Conservation (phyloP, 371 early-diverging fungal genomes). For the Actinomucor elegans region DNA sequence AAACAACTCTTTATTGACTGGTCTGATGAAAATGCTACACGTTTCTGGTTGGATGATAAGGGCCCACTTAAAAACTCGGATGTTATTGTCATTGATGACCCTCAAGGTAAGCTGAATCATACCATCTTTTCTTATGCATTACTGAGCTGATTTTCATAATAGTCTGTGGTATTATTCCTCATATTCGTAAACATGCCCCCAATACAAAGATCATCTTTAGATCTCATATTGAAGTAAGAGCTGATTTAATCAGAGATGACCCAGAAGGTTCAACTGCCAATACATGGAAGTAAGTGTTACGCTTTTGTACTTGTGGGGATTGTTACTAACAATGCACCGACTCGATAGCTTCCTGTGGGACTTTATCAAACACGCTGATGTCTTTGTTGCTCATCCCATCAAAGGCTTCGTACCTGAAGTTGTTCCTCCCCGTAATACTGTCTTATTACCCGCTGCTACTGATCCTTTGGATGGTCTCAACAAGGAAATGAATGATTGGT, state of each 20-base stretch:
- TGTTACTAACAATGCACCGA: neutral
- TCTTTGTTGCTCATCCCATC: conserved; percentile 83
- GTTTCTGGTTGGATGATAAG: conserved; percentile 70
- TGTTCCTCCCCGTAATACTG: conserved; percentile 64
- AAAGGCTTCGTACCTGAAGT: conserved; percentile 68
- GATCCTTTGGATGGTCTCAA: conserved; percentile 79
- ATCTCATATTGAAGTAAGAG: conserved; percentile 84
- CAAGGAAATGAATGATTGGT: conserved; percentile 54
- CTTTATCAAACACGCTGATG: conserved; percentile 70
- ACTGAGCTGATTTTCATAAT: neutral
- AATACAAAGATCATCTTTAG: conserved; percentile 77
- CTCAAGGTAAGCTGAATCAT: conserved; percentile 58
- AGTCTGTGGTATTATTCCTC: conserved; percentile 76
- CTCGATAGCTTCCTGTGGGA: conserved; percentile 65
- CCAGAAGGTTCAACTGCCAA: conserved; percentile 59
- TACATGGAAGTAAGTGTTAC: conserved; percentile 55
- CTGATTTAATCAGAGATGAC: conserved; percentile 64
- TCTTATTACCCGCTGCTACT: conserved; percentile 76
- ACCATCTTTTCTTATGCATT: neutral
- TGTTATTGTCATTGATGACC: conserved; percentile 88
- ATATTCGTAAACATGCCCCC: conserved; percentile 71
- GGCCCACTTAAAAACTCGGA: conserved; percentile 70
- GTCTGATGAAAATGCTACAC: conserved; percentile 73
- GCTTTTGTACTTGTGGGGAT: neutral
- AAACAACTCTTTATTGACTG: conserved; percentile 71